Evolutionary conservation across 768 basidiomycete genomes (phyloP).

Genomic region (Suillus lakei): DNA sequence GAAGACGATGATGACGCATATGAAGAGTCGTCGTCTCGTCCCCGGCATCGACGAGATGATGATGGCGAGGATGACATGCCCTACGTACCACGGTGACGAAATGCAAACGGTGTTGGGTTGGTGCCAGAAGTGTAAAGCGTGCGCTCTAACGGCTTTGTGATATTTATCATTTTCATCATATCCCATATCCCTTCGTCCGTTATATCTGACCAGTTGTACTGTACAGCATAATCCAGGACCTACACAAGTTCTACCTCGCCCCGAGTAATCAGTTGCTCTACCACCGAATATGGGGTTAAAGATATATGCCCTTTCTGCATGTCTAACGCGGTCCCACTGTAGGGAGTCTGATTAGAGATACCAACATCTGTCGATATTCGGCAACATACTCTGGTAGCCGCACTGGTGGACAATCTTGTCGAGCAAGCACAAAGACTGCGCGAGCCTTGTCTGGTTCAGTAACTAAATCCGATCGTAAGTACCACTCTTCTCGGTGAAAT

Average conservation of each 20-base stretch:
- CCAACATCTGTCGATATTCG: background rate
- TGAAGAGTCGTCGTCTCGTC: constrained; percentile 42
- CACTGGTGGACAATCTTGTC: constrained; percentile 68
- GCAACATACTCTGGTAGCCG: constrained; percentile 68
- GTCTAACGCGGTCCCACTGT: constrained; percentile 71
- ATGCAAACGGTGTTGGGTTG: background rate
- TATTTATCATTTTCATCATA: constrained; percentile 2
- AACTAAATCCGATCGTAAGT: constrained; percentile 51
- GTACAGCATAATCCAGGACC: constrained; percentile 17
- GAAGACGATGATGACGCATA: constrained; percentile 49
- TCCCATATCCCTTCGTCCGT: background rate
- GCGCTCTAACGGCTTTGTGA: constrained; percentile 1
- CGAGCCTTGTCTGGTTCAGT: constrained; percentile 74
- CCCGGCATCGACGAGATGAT: constrained; percentile 45
- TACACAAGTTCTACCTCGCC: constrained; percentile 82
- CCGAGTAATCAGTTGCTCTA: constrained; percentile 72
- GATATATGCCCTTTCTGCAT: constrained; percentile 85
- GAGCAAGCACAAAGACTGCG: constrained; percentile 84
- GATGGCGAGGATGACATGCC: constrained; percentile 43
- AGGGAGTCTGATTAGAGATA: constrained; percentile 5
- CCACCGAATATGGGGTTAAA: constrained; percentile 73
- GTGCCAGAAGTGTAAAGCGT: background rate
- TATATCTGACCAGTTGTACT: constrained; percentile 8
- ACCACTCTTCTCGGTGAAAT: background rate
- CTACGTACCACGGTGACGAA: constrained; percentile 42